Conservation (phyloP, 768 basidiomycete genomes). For the Psilocybe cyanescens region DNA sequence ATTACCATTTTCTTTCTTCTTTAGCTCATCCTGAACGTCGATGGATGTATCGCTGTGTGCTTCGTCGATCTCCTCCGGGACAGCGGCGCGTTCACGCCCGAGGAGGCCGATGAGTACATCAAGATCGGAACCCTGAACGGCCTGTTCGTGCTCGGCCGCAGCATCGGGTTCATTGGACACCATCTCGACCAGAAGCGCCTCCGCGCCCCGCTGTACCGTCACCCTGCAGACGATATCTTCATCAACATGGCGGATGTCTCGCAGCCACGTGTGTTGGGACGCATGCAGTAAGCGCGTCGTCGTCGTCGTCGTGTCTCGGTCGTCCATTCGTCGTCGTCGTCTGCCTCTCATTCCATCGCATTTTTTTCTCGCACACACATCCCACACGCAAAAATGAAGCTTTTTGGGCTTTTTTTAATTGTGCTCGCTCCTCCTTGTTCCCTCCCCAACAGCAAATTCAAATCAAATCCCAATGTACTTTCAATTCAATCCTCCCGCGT, state of each 20-base stretch:
- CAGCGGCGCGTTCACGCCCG: conserved; percentile 91
- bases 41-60: conserved; percentile 94
- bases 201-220: conserved; percentile 90
- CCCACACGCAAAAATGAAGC: neutral
- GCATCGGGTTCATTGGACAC: conserved; percentile 97
- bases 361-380: too few species aligned
- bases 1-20: neutral
- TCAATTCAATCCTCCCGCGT: neutral
- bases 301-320: neutral
- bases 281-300: conserved; percentile 34
- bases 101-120: conserved; percentile 98
- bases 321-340: neutral
- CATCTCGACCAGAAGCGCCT: conserved; percentile 97
- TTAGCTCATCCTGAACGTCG: conserved; percentile 93
- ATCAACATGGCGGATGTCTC: conserved; percentile 90
- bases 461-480: neutral
- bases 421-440: neutral
- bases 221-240: conserved; percentile 94
- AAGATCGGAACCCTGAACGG: conserved; percentile 97
- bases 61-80: conserved; percentile 95
- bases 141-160: conserved; percentile 95
- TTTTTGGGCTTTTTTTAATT: neutral
- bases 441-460: neutral
- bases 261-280: conserved; percentile 79
- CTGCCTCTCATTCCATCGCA: neutral